Conservation (phyloP, 139 green algal species). For the Closterium sp. region DNA sequence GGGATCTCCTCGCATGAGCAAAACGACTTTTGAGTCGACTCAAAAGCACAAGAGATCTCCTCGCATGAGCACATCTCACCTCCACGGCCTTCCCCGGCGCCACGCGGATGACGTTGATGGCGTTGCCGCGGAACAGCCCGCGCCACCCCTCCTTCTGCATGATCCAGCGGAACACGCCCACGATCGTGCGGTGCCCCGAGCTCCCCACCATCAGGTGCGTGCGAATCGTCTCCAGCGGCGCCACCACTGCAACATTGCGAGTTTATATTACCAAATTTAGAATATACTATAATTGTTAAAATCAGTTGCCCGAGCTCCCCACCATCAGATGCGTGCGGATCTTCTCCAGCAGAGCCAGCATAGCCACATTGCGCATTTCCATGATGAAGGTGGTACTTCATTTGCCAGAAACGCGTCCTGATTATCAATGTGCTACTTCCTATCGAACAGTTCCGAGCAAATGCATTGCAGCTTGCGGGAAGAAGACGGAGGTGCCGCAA, state of each 20-base stretch:
- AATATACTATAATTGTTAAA: neutral
- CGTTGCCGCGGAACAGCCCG: conserved; percentile 41
- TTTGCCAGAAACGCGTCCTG: neutral
- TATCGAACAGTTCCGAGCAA: no score
- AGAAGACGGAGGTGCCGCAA: neutral
- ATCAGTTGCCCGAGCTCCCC: neutral
- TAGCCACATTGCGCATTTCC: neutral
- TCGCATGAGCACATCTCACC: neutral
- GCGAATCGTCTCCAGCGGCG: conserved; percentile 42
- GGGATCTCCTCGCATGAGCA: no score
- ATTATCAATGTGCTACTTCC: neutral
- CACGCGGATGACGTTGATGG: conserved; percentile 39
- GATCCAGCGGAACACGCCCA: conserved; percentile 32
- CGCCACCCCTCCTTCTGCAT: conserved; percentile 37
- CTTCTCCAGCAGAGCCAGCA: conserved; percentile 39
- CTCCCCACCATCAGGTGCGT: conserved; percentile 49
- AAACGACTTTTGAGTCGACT: no score
- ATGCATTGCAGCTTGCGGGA: no score
- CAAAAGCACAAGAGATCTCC: no score
- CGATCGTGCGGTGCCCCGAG: conserved; percentile 12
- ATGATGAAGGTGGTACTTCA: neutral
- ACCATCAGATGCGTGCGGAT: conserved; percentile 48
- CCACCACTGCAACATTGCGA: conserved; percentile 17
- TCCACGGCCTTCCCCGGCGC: conserved; percentile 46
- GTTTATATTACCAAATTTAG: no score